Evolutionary conservation across 1,284 basidiomycete genomes (phyloP), one percentile per base, ranked within the genome.

Genomic region (Apiotrichum brassicae): DNA sequence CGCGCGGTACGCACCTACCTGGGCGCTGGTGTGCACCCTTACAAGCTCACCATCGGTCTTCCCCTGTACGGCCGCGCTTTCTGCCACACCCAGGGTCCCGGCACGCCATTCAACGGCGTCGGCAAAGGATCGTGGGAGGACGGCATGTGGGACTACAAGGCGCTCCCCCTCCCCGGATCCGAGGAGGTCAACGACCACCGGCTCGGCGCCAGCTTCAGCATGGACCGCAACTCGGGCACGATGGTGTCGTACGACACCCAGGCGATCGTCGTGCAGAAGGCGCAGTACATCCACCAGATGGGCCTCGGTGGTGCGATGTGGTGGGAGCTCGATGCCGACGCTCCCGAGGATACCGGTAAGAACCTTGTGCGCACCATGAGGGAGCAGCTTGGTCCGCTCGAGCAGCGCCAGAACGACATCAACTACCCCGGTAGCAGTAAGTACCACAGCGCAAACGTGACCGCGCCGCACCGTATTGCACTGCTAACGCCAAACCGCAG

Each of bases 61-160:
- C 89, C 89, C 2, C 73, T 89, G 2, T 91, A 91, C 62, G 90
- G 90, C 0, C 82, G 86, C 51, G 83, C 85, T 0, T 97, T 94
- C 69, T 82, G 85, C 65, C 76, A 82, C 42, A 93, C 89, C 0
- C 68, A 71, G 37, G 90, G 90, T 0, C 78, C 89, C 32, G 87
- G 87, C 8, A 67, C 79, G 41, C 70, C 87, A 1, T 97, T 84
- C 76, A 44, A 58, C 45, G 68, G 68, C 80, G 79, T 87, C 49
- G 88, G 88, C 3, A 81, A 85, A 28, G 68, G 65, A 14, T 66
- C 70, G 52, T 54, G 76, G 66, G 67, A 68, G 57, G 59, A 53
- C 25, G 72, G 71, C 11, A 70, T 68, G 63, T 70, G 65, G 71
- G 83, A 86, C 39, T 91, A 92, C 78, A 85, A 83, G 51, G 77